Evolutionary conservation across 129 eudicot species (phyloP), one percentile per base, ranked within the genome.

Genomic region (Lactuca saligna): DNA sequence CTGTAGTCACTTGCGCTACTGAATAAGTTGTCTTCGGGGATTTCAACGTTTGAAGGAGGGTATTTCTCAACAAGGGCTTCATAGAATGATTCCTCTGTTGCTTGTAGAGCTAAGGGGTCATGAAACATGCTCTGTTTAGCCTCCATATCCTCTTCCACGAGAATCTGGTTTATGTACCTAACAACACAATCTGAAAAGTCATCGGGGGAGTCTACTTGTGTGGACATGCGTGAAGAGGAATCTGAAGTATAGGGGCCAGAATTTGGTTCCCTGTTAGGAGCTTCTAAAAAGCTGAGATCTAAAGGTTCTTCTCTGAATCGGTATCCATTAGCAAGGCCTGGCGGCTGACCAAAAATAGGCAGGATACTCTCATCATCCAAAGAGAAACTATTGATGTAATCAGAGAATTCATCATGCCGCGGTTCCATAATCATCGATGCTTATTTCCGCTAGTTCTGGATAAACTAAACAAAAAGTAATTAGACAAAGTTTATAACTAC

Each of bases 111-210:
- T 57, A 85, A 73, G 4, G 88, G 95, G 61, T 91, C 97, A 66
- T 81, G 82, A 61, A 91, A 83, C 91, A 88, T 83, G 51, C 86
- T 78, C 12, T 92, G 95, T 64, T 81, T 85, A 20, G 84, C 83
- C 53, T 83, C 97, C 80, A 91, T 55, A 35, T 85, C 78, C 79
- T 91, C 95, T 79, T 87, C 97, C 79, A 87, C 61, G 35, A 91
- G 88, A 34, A 91, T 83, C 72, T 87, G 89, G 55, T 81, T 82
- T 35, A 91, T 84, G 68, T 66, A 91, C 78, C 81, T 91, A 5
- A 85, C 50, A 71, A 88, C 88, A 50, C 85, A 75, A 54, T 87
- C 97, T 15, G 75, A 62, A 66, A 79, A 77, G 41, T 85, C 96
- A 61, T 91, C 97, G 0, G 92, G 94, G 25, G 86, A 91, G 53